A percentile compares a stretch with the other conserved stretches of the same genome.
phyloP scores from a whole-genome alignment of 805 yeast genomes.

The Hanseniaspora guilliermondii region DNA sequence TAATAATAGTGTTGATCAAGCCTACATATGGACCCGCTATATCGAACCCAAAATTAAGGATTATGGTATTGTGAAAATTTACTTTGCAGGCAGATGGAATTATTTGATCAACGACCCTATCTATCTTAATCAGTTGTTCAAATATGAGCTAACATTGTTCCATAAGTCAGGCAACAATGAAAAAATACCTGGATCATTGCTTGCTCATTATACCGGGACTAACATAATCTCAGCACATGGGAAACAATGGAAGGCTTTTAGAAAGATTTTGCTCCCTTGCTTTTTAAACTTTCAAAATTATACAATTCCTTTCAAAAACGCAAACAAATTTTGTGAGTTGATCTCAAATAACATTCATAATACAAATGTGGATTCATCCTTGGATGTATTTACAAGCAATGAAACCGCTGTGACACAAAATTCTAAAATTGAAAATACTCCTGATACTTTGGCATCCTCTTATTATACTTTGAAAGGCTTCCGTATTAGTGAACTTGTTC shows the following conservation, averaged over 20 bases:
- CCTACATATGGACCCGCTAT: conserved; percentile 34
- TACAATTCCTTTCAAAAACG: conserved; percentile 30
- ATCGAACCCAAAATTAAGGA: conserved; percentile 35
- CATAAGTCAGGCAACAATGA: conserved; percentile 50
- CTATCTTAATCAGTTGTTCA: conserved; percentile 34
- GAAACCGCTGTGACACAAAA: not conserved
- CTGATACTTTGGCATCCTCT: not conserved
- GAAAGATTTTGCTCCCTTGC: conserved; percentile 35
- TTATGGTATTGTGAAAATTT: conserved; percentile 47
- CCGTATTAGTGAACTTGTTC: conserved; percentile 33
- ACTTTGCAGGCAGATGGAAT: conserved; percentile 53
- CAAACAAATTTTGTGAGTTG: conserved; percentile 26
- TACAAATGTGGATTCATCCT: not conserved
- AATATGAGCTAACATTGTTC: conserved; percentile 35
- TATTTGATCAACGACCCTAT: conserved; percentile 41
- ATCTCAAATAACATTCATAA: conserved; percentile 17
- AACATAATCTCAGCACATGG: conserved; percentile 51
- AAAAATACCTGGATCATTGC: conserved; percentile 43
- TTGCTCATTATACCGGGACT: conserved; percentile 47
- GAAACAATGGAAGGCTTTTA: conserved; percentile 37
- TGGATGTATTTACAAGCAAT: not conserved
- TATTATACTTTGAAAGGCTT: conserved; percentile 13
- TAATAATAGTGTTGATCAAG: conserved; percentile 31
- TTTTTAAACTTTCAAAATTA: conserved; percentile 37
- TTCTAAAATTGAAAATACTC: not conserved